A percentile compares a stretch with the other conserved stretches of the same genome.
phyloP scores from a whole-genome alignment of 163 green algal genomes.

The Coccomyxa subellipsoidea region DNA sequence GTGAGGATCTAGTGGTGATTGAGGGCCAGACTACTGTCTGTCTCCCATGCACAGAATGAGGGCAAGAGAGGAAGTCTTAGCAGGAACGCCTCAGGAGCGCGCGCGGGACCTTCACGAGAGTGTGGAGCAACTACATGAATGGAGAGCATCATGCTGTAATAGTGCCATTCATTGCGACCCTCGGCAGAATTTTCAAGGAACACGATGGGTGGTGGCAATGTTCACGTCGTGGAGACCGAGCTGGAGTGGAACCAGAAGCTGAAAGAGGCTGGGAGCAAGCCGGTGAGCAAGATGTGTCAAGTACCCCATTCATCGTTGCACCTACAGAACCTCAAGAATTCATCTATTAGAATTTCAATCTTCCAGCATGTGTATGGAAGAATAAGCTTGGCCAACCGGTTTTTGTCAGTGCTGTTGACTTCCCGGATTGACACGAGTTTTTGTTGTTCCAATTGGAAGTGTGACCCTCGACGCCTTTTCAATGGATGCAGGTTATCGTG shows the following conservation, averaged over 20 bases:
- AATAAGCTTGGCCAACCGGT: neutral
- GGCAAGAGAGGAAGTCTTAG: no score
- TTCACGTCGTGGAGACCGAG: neutral
- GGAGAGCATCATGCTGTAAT: neutral
- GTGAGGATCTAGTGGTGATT: no score
- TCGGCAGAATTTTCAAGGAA: neutral
- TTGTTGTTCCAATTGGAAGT: no score
- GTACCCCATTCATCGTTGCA: neutral
- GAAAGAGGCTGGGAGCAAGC: slow-evolving; percentile 1
- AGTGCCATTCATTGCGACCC: no score
- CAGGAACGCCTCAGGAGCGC: no score
- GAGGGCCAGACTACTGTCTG: no score
- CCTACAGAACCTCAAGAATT: neutral
- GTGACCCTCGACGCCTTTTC: no score
- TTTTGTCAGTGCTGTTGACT: neutral
- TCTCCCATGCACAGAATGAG: no score
- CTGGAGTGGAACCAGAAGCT: neutral
- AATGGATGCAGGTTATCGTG: slow-evolving; percentile 21
- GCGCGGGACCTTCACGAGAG: no score
- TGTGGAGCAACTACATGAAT: no score
- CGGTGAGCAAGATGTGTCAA: neutral
- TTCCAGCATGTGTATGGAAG: neutral
- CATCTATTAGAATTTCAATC: neutral
- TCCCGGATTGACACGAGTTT: no score
- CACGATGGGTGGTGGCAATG: neutral